Conservation (phyloP, 2,329 filamentous ascomycete genomes). For the Lomentospora prolificans region DNA sequence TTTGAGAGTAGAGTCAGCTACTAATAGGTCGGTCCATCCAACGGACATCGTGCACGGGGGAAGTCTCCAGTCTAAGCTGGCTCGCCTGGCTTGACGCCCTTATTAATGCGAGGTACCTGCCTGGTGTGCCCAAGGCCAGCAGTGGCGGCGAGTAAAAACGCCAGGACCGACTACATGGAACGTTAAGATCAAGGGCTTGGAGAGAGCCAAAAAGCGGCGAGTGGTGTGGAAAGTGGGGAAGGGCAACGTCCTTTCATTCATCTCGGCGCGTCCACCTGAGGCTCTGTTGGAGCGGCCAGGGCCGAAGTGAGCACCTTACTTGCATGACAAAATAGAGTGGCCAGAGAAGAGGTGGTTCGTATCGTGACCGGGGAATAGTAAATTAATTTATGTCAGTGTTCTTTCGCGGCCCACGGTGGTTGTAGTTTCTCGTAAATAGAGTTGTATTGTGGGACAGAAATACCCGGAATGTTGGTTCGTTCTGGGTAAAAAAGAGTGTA, state of each 20-base stretch:
- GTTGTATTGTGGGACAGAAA: neutral
- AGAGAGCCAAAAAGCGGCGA: too few species aligned
- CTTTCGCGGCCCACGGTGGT: neutral
- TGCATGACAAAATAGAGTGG: neutral
- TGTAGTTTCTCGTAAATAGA: conserved; percentile 3
- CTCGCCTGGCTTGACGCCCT: too few species aligned
- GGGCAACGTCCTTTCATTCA: neutral
- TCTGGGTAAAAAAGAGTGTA: neutral
- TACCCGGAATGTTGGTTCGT: neutral
- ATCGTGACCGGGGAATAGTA: neutral
- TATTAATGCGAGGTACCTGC: too few species aligned
- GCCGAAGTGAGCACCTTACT: neutral
- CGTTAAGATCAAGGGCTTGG: too few species aligned
- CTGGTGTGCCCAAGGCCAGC: too few species aligned
- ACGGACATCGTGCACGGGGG: too few species aligned
- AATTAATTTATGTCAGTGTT: neutral
- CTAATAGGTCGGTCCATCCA: too few species aligned
- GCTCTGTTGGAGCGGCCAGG: neutral
- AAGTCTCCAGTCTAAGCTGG: too few species aligned
- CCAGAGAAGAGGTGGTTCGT: neutral
- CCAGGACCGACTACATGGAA: too few species aligned
- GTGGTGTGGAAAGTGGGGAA: neutral
- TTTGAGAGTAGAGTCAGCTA: too few species aligned
- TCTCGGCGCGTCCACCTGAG: neutral
- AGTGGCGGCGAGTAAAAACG: too few species aligned